Base-by-base conservation (phyloP, 2,329 filamentous ascomycete genomes). In the Metarhizium guizhouense region DNA sequence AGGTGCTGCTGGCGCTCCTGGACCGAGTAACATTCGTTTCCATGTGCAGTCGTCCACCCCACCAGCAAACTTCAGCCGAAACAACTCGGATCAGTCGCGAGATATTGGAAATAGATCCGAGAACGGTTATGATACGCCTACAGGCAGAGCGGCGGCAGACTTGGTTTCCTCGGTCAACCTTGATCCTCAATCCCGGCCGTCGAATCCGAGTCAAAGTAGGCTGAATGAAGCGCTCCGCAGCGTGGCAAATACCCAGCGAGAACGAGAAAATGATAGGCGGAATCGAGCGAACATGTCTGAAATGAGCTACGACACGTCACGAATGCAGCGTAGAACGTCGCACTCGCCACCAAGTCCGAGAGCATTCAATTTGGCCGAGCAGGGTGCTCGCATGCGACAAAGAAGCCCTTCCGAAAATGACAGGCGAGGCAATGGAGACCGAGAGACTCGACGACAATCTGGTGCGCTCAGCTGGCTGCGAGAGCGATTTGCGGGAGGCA, bases 381-480 rank as follows among this genome's bases (percentile, higher is more conserved):
- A 67, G 14, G 64, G 65, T 5, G 65, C 66, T 18, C 65, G 68
- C 11, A 67, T 69, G 61, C 65, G 72, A 47, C 68, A 75, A 58
- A 66, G 71, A 42, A 74, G 72, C 53, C 71, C 73, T 6, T 72
- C 72, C 0, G 62, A 71, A 51, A 67, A 64, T 56, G 71, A 65
- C 47, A 69, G 70, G 30, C 64, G 60, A 18, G 65, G 61, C 25
- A 62, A 54, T 10, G 57, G 56, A 10, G 64, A 67, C 14, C 67
- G 68, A 36, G 66, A 67, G 4, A 63, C 69, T 18, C 65, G 67
- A n/a, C 63, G 65, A 32, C 60, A 61, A 34, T 65, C 69, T 43
- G 70, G 73, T 3, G 70, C 74, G 36, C 60, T 77, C 1, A 66
- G 68, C 56, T 78, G 76, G 76, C 61, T 79, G 20, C 71, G 76